A percentile compares a stretch with the other conserved stretches of the same genome.
Conservation (phyloP, 495 filamentous ascomycete genomes). For the Pseudomonodictys pantanalensis region DNA sequence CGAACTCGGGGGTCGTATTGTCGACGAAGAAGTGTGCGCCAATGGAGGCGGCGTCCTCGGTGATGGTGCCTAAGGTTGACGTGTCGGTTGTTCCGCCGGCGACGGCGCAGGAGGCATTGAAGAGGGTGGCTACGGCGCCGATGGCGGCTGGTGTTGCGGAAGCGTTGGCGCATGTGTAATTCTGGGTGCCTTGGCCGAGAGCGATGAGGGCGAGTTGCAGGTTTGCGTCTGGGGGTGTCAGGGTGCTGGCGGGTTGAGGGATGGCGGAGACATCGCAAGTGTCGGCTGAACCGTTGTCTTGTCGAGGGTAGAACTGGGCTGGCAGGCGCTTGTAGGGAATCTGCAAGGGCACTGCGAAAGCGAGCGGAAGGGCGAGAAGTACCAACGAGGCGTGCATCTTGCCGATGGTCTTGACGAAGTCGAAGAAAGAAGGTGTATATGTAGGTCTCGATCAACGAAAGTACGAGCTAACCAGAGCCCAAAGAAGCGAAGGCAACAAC, state of each 20-base stretch:
- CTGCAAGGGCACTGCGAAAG: neutral
- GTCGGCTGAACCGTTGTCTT: conserved; percentile 1
- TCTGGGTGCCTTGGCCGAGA: conserved; percentile 83
- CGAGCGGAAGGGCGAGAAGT: conserved; percentile 3
- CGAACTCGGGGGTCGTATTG: conserved; percentile 74
- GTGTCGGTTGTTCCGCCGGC: too few species aligned
- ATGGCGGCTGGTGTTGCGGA: conserved; percentile 52
- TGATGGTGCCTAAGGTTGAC: conserved; percentile 49
- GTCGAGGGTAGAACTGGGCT: neutral
- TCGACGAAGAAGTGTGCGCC: conserved; percentile 76
- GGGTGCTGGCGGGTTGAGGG: conserved; percentile 33
- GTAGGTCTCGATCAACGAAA: conserved; percentile 17
- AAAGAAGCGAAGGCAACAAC: conserved; percentile 16
- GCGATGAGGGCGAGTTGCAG: conserved; percentile 69
- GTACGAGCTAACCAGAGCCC: conserved; percentile 23
- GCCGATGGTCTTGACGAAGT: neutral
- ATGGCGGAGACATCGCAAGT: conserved; percentile 19
- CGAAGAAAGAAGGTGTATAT: neutral
- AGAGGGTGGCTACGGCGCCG: conserved; percentile 79
- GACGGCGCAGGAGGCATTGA: conserved; percentile 80
- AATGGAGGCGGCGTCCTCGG: conserved; percentile 49
- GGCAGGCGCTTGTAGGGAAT: neutral
- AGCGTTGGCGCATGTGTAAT: conserved; percentile 76
- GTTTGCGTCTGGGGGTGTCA: conserved; percentile 57
- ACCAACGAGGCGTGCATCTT: conserved; percentile 4